Evolutionary conservation across 169 alveolate species (phyloP).

Genomic region (Eimeria falciformis): DNA sequence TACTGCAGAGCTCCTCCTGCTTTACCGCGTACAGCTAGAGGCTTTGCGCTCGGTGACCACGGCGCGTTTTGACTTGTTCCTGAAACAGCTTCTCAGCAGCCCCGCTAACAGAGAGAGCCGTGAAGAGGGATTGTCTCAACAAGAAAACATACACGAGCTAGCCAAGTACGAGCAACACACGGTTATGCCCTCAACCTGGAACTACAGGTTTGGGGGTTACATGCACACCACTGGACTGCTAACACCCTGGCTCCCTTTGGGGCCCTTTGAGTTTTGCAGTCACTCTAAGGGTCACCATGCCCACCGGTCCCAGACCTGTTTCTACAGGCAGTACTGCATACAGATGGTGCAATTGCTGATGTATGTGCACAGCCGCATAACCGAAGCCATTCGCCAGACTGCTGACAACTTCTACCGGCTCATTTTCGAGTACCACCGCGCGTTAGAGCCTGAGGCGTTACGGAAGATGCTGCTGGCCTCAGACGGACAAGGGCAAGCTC

Average conservation of each 20-base stretch:
- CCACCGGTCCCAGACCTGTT: too few species aligned
- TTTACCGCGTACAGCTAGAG: constrained; percentile 52
- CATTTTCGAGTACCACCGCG: not conserved
- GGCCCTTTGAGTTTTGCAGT: too few species aligned
- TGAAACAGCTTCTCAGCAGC: constrained; percentile 11
- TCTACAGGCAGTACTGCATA: too few species aligned
- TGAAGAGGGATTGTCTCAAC: not conserved
- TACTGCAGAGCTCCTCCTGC: not conserved
- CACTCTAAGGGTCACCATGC: too few species aligned
- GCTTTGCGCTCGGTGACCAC: constrained; percentile 21
- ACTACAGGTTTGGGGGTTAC: too few species aligned
- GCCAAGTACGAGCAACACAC: not conserved
- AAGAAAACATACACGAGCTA: not conserved
- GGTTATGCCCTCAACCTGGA: too few species aligned
- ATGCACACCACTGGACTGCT: too few species aligned
- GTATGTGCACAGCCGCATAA: not conserved
- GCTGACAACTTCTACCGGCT: constrained; percentile 19
- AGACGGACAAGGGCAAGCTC: not conserved
- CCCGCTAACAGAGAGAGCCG: not conserved
- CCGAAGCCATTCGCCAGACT: not conserved
- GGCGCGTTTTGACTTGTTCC: constrained; percentile 19
- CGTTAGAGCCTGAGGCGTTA: constrained; percentile 12
- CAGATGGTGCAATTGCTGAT: too few species aligned
- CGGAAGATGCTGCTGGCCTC: constrained; percentile 13
- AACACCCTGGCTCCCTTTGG: too few species aligned